phyloP scores from a whole-genome alignment of 2,329 filamentous ascomycete genomes.

The Hyphodiscus sp. region DNA sequence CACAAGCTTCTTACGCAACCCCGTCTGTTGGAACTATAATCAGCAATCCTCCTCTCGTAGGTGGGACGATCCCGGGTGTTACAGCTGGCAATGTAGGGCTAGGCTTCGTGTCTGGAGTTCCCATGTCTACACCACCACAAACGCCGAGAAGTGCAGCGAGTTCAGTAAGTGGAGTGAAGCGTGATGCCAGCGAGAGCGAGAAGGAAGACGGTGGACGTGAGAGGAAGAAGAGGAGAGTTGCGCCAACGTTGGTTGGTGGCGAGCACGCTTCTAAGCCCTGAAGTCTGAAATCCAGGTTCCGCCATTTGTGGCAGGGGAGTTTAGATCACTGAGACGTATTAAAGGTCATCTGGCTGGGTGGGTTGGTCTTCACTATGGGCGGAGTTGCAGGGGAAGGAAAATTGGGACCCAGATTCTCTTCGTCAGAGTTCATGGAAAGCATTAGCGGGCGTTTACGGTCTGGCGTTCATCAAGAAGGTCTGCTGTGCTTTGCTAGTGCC shows the following conservation, averaged over 20 bases:
- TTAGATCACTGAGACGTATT: neutral
- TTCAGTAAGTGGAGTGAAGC: constrained; percentile 48
- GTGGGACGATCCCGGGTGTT: constrained; percentile 70
- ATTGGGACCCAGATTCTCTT: too few species aligned
- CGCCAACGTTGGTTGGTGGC: constrained; percentile 51
- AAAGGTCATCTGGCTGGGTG: too few species aligned
- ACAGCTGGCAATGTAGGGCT: constrained; percentile 57
- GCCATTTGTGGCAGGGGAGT: too few species aligned
- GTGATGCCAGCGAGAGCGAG: constrained; percentile 45
- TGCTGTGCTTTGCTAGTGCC: too few species aligned
- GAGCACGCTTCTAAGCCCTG: neutral
- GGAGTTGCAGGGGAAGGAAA: too few species aligned
- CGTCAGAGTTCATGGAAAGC: too few species aligned
- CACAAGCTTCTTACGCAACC: constrained; percentile 46
- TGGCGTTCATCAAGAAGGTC: too few species aligned
- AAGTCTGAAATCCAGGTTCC: neutral
- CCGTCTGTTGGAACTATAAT: constrained; percentile 42
- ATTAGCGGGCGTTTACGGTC: too few species aligned
- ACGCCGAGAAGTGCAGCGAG: constrained; percentile 64
- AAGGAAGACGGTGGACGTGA: constrained; percentile 42
- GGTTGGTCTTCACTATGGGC: too few species aligned
- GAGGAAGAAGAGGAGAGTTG: constrained; percentile 62
- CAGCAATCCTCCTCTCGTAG: constrained; percentile 72
- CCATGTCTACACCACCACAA: constrained; percentile 83
- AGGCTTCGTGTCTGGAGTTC: constrained; percentile 48